phyloP scores from a whole-genome alignment of 2,329 filamentous ascomycete genomes.

The Ilyonectria sp. region DNA sequence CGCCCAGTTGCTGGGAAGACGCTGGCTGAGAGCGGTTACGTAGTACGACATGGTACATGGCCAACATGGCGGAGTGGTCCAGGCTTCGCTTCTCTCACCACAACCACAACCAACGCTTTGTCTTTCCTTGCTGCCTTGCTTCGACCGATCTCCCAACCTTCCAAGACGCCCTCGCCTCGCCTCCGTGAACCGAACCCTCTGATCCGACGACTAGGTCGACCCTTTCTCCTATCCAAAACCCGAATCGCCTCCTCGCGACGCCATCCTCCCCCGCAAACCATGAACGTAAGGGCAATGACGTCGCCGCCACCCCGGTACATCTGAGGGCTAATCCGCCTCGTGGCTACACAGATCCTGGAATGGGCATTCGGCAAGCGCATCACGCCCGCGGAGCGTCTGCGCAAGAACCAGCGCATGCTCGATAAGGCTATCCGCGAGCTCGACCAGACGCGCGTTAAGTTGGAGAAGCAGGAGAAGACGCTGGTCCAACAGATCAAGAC shows the following conservation, averaged over 20 bases:
- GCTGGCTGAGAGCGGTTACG: slow-evolving; percentile 32
- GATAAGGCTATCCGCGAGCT: slow-evolving; percentile 98
- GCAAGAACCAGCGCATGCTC: slow-evolving; percentile 95
- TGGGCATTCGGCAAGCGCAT: slow-evolving; percentile 99
- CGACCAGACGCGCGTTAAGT: slow-evolving; percentile 93
- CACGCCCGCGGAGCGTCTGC: slow-evolving; percentile 92
- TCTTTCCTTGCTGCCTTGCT: slow-evolving; percentile 42
- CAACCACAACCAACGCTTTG: slow-evolving; percentile 27
- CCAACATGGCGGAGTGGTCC: slow-evolving; percentile 21
- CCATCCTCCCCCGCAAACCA: slow-evolving; percentile 42
- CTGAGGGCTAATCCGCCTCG: slow-evolving; percentile 40
- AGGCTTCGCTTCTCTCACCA: slow-evolving; percentile 39
- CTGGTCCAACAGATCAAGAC: slow-evolving; percentile 97
- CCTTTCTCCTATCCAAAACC: neutral
- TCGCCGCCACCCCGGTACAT: slow-evolving; percentile 31
- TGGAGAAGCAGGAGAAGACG: slow-evolving; percentile 99
- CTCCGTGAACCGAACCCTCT: neutral
- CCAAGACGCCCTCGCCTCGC: slow-evolving; percentile 7
- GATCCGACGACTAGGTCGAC: slow-evolving; percentile 4
- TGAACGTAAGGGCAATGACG: slow-evolving; percentile 48
- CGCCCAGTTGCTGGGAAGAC: neutral
- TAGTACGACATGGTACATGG: slow-evolving; percentile 29
- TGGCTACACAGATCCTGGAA: slow-evolving; percentile 82
- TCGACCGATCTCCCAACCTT: slow-evolving; percentile 18
- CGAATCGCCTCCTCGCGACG: slow-evolving; percentile 16